A percentile compares a stretch with the other conserved stretches of the same genome.
phyloP scores from a whole-genome alignment of 1,139 yeast species.

The Scheffersomyces lignicola region DNA sequence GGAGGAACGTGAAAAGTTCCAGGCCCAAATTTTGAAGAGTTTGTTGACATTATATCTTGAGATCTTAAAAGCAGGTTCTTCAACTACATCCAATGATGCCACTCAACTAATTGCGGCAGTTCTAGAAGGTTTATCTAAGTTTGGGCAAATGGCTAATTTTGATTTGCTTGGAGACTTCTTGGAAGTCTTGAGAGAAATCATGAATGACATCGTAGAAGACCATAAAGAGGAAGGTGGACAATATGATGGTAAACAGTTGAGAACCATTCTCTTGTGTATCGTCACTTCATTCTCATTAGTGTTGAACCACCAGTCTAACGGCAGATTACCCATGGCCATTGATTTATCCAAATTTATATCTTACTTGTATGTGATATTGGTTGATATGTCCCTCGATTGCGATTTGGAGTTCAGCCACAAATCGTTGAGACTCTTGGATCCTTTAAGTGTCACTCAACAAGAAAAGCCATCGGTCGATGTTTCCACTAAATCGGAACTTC shows the following conservation, averaged over 20 bases:
- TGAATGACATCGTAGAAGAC: constrained; percentile 45
- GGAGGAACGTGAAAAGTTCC: constrained; percentile 82
- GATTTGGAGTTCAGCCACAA: constrained; percentile 86
- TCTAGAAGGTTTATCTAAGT: constrained; percentile 85
- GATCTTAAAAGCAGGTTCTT: constrained; percentile 56
- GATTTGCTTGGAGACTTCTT: constrained; percentile 90
- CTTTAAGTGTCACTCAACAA: constrained; percentile 42
- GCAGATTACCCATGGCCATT: constrained; percentile 54
- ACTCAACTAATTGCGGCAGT: constrained; percentile 71
- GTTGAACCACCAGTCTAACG: constrained; percentile 65
- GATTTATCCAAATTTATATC: constrained; percentile 73
- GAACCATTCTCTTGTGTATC: constrained; percentile 78
- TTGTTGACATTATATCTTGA: constrained; percentile 75
- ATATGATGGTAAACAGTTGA: constrained; percentile 38
- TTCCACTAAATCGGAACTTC: constrained; percentile 83
- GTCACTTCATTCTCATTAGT: constrained; percentile 87
- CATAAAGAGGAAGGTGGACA: constrained; percentile 34
- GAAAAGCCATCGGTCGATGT: constrained; percentile 76
- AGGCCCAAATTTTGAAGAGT: constrained; percentile 78
- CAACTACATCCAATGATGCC: constrained; percentile 42
- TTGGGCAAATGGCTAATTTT: constrained; percentile 89
- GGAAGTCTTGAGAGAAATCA: constrained; percentile 81
- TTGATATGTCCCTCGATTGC: constrained; percentile 71
- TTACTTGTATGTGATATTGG: constrained; percentile 65
- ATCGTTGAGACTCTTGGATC: constrained; percentile 76